Base-by-base conservation (phyloP, 2,329 filamentous ascomycete genomes). In the Hypoxylon sp. region DNA sequence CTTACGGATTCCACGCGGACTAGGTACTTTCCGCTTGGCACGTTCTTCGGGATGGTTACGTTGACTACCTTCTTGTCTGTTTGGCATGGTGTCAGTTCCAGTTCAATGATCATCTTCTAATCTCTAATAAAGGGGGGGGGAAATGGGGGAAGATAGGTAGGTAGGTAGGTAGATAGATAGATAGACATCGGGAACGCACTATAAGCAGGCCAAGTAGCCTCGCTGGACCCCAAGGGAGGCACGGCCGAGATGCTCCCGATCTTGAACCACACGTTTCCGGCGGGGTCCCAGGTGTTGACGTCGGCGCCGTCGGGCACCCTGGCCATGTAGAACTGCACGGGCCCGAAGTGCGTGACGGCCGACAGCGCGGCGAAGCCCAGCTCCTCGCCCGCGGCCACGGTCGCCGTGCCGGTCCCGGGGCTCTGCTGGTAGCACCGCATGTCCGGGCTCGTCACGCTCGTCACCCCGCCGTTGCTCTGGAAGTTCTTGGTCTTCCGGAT, bases 241-340 rank as follows among this genome's bases (percentile, higher is more conserved):
- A 65, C 57, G 19, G 61, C 64, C 5, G 49, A 49, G 49, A 68
- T 68, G 41, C 57, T 62, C 0, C 48, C 66, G 21, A 59, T 62
- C 57, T 71, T 71, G 60, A 69, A 69, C 68, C 68, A 69, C 9
- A 69, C 67, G 45, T 66, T 64, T 12, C 68, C 68, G 3, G 63
- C 56, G 2, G 65, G 54, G 2, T 69, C 67, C 67, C 67, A 69
- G 11, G 61, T 63, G 56, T 64, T 66, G 60, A 69, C 56, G 45
- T 69, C 58, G 17, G 60, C 59, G 42, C 45, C 47, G 6, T 68
- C 67, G 13, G 66, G 66, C 6, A 65, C 67, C 3, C 52, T 47
- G 6, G 67, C 68, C 66, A 69, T 69, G 63, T 70, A 69, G 60
- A 69, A 67, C 57, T 66, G 62, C 6, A 67, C 63, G 9, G 67